Evolutionary conservation across 192 early-diverging fungal genomes (phyloP).

Genomic region (Backusella psychrophila): DNA sequence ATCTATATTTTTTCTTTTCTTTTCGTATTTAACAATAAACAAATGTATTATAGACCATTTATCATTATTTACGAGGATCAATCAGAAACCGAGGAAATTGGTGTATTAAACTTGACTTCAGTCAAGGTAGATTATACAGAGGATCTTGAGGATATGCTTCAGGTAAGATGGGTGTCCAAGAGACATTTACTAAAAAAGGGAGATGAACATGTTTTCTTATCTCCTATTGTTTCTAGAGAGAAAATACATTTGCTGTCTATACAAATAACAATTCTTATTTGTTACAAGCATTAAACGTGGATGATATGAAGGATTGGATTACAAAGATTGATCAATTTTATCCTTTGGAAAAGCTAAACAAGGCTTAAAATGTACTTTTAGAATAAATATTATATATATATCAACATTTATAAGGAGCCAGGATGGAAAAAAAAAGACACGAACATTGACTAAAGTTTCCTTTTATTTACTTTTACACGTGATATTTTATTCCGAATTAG

Average conservation of each 20-base stretch:
- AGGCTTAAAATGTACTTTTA: background rate
- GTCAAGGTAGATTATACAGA: constrained; percentile 59
- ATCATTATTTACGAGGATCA: constrained; percentile 71
- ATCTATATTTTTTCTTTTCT: too few species aligned
- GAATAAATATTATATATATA: background rate
- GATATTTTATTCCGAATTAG: background rate
- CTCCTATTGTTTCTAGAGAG: constrained; percentile 38
- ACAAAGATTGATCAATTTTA: constrained; percentile 43
- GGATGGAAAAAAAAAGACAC: background rate
- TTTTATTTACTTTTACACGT: background rate
- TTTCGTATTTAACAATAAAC: background rate
- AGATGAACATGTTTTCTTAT: background rate
- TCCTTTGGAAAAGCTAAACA: constrained; percentile 25
- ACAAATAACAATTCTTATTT: constrained; percentile 59
- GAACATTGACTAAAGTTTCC: background rate
- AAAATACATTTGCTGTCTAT: constrained; percentile 66
- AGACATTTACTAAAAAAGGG: background rate
- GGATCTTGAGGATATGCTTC: constrained; percentile 56
- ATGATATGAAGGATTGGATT: constrained; percentile 68
- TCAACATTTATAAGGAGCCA: background rate
- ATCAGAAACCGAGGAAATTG: constrained; percentile 60
- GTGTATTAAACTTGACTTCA: constrained; percentile 68
- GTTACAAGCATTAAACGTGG: constrained; percentile 55
- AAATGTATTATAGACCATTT: constrained; percentile 57
- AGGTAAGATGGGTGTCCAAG: constrained; percentile 33